phyloP scores from a whole-genome alignment of 176 grass and related monocot genomes.

The Zoysia pacifica region DNA sequence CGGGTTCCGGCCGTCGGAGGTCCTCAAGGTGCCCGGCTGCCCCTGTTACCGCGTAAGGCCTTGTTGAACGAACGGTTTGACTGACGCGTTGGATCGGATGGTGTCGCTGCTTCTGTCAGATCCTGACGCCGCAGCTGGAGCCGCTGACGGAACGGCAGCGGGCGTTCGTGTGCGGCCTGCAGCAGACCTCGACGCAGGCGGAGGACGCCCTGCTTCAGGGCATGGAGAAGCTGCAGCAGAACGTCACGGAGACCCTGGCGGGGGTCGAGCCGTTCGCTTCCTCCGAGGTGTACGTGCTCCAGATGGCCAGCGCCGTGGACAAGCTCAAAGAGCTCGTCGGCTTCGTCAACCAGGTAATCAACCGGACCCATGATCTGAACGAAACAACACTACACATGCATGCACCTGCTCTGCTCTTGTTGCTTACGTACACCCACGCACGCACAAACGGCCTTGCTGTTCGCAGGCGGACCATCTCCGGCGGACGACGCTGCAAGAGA shows the following conservation, averaged over 20 bases:
- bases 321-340: constrained; percentile 66
- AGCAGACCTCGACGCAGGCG: constrained; percentile 62
- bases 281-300: constrained; percentile 62
- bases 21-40: constrained; percentile 54
- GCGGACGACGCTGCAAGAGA: constrained; percentile 61
- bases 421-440: neutral
- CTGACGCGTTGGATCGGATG: neutral
- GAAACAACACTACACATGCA: no score
- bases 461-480: constrained; percentile 84
- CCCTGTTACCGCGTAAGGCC: no score
- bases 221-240: constrained; percentile 92
- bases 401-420: neutral
- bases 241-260: constrained; percentile 63
- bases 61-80: neutral
- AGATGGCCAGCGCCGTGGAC: constrained; percentile 59
- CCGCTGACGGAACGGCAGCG: constrained; percentile 65
- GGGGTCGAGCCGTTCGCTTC: constrained; percentile 41
- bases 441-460: neutral
- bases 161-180: constrained; percentile 36
- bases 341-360: constrained; percentile 72
- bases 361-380: no score
- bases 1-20: constrained; percentile 93
- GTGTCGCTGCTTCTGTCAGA: constrained; percentile 38
- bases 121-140: constrained; percentile 71
- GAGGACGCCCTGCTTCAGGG: constrained; percentile 89